phyloP scores from a whole-genome alignment of 1,284 basidiomycete genomes.

The Malassezia restricta region DNA sequence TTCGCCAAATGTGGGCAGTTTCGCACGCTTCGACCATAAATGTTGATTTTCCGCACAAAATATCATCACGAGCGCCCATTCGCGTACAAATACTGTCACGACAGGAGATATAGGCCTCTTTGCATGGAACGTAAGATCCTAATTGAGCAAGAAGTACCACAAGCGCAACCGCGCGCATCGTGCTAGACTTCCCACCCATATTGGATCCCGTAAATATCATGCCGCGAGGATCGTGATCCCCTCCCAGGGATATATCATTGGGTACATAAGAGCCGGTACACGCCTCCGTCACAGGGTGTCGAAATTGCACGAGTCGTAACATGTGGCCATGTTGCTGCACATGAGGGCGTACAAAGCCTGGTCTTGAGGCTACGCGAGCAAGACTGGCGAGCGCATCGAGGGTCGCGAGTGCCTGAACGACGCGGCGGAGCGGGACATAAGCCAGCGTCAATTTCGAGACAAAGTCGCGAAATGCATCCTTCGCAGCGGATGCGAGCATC shows the following conservation, averaged over 20 bases:
- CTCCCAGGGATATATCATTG: constrained; percentile 28
- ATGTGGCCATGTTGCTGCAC: constrained; percentile 1
- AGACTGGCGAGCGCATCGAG: constrained; percentile 31
- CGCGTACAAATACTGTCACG: constrained; percentile 74
- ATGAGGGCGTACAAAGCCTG: constrained; percentile 25
- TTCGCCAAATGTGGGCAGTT: constrained; percentile 69
- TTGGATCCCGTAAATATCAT: constrained; percentile 43
- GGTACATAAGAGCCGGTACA: constrained; percentile 26
- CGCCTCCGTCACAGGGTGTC: constrained; percentile 38
- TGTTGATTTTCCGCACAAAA: constrained; percentile 70
- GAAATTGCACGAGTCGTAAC: constrained; percentile 21
- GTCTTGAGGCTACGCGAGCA: constrained; percentile 19
- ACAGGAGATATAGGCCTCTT: constrained; percentile 59
- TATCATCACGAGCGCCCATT: constrained; percentile 73
- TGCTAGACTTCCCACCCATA: constrained; percentile 58
- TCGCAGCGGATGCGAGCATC: constrained; percentile 54
- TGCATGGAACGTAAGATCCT: constrained; percentile 57
- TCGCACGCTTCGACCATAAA: constrained; percentile 94
- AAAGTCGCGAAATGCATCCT: constrained; percentile 23
- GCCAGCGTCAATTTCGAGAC: constrained; percentile 15
- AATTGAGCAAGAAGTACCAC: constrained; percentile 50
- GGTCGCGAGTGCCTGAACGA: constrained; percentile 21
- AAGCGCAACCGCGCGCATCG: constrained; percentile 34
- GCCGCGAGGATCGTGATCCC: not conserved
- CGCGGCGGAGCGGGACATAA: constrained; percentile 27